A percentile compares a stretch with the other conserved stretches of the same genome.
These are phyloP conservation scores for Clarireedia sp. DNA, from an alignment of 2,329 filamentous ascomycete genomes.

Conservation along the genomic window DNA sequence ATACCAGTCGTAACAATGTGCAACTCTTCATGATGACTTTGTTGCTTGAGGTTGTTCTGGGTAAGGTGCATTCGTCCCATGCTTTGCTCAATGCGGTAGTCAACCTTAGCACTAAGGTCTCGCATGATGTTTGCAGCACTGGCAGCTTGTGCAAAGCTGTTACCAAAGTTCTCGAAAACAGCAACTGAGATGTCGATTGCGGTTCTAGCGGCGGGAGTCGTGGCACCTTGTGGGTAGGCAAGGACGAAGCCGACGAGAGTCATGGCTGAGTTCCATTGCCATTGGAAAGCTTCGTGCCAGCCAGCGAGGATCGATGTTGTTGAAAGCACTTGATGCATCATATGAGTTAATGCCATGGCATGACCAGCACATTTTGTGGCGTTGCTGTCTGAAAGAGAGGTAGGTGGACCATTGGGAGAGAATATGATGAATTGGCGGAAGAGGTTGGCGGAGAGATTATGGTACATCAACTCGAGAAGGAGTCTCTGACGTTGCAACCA, in stretches of 20 bases:
- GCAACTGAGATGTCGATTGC: constrained; percentile 30
- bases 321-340: constrained; percentile 32
- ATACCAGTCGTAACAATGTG: constrained; percentile 4
- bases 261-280: constrained; percentile 37
- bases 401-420: constrained; percentile 10
- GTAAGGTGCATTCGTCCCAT: background rate
- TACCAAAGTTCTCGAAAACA: constrained; percentile 32
- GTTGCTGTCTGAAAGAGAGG: constrained; percentile 23
- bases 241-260: constrained; percentile 36
- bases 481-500: constrained; percentile 39
- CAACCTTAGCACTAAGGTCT: constrained; percentile 27
- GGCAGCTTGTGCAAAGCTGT: constrained; percentile 29
- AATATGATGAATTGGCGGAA: constrained; percentile 36
- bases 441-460: constrained; percentile 33
- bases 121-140: constrained; percentile 30
- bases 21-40: background rate
- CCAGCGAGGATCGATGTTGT: constrained; percentile 31
- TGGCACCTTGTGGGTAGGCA: constrained; percentile 30
- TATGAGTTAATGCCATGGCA: constrained; percentile 32
- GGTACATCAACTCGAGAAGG: constrained; percentile 37
- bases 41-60: background rate
- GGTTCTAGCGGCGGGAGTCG: constrained; percentile 26
- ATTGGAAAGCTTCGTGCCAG: constrained; percentile 35
- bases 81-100: constrained; percentile 12
- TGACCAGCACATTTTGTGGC: constrained; percentile 29